A percentile compares a stretch with the other conserved stretches of the same genome.
phyloP scores from a whole-genome alignment of 192 early-diverging fungal species.

The Mortierella antarctica region DNA sequence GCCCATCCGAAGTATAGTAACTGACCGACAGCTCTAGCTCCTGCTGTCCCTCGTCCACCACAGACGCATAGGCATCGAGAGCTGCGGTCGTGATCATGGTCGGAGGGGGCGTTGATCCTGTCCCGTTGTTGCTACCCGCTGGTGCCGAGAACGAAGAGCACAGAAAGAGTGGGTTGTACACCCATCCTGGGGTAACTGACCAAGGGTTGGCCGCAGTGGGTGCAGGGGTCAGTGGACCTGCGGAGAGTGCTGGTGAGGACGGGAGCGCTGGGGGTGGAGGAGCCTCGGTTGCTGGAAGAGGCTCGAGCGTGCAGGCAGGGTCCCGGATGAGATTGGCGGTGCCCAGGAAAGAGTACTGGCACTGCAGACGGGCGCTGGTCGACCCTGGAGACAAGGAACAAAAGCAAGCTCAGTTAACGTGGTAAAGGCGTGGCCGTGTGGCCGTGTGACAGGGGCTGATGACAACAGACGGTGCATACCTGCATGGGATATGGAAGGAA shows the following conservation, averaged over 20 bases:
- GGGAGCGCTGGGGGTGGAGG: slow-evolving; percentile 30
- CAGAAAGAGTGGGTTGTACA: slow-evolving; percentile 40
- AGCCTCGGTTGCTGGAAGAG: not conserved
- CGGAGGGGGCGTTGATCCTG: not conserved
- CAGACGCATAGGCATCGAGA: slow-evolving; percentile 9
- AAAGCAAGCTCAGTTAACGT: not conserved
- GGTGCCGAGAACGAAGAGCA: slow-evolving; percentile 29
- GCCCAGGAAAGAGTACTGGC: slow-evolving; percentile 41
- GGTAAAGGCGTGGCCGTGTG: not conserved
- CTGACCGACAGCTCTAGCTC: slow-evolving; percentile 33
- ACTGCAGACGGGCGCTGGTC: slow-evolving; percentile 44
- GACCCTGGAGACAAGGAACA: slow-evolving; percentile 4
- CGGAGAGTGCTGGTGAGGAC: slow-evolving; percentile 9
- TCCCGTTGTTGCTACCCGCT: not conserved
- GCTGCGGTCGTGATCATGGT: slow-evolving; percentile 38
- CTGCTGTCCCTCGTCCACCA: slow-evolving; percentile 44
- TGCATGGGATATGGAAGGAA: slow-evolving; percentile 11
- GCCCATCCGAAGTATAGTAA: slow-evolving; percentile 28
- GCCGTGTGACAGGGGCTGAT: not conserved
- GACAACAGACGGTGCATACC: slow-evolving; percentile 9
- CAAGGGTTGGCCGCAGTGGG: slow-evolving; percentile 20
- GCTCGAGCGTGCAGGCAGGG: slow-evolving; percentile 32
- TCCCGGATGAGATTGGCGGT: slow-evolving; percentile 45
- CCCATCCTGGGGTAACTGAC: slow-evolving; percentile 48
- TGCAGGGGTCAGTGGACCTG: slow-evolving; percentile 23